phyloP scores from a whole-genome alignment of 768 basidiomycete genomes.

The Mrakia gelida region DNA sequence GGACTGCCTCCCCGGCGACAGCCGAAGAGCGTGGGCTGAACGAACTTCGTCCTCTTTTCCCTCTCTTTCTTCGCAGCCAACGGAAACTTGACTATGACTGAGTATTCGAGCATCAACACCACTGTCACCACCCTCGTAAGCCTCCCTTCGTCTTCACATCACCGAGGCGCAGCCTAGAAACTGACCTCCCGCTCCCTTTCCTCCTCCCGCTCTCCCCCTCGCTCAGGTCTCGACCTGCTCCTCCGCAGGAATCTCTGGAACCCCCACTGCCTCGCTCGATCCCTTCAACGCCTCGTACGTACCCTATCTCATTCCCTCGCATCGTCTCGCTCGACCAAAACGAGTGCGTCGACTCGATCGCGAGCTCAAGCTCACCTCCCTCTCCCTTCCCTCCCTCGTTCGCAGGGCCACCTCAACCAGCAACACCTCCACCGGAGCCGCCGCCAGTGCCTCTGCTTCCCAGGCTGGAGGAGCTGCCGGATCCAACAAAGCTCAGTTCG shows the following conservation, averaged over 20 bases:
- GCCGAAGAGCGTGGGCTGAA: not conserved
- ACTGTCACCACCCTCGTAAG: constrained; percentile 4
- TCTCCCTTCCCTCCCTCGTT: too few relatives aligned
- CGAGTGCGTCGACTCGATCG: not conserved
- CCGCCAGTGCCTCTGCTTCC: not conserved
- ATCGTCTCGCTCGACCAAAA: not conserved
- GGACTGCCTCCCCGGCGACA: not conserved
- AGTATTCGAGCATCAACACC: constrained; percentile 3
- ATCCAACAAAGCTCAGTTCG: not conserved
- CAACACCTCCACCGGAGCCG: not conserved
- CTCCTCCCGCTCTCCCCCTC: not conserved
- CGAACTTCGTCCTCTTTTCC: not conserved
- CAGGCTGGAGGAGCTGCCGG: not conserved
- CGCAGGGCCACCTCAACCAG: not conserved
- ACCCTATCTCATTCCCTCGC: not conserved
- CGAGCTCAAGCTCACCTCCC: too few relatives aligned
- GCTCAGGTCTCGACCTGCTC: not conserved
- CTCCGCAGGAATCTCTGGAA: not conserved
- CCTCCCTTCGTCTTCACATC: too few relatives aligned
- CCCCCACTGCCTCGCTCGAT: not conserved
- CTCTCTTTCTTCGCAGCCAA: not conserved
- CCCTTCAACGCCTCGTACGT: not conserved
- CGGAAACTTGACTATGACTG: not conserved
- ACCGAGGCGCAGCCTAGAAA: not conserved
- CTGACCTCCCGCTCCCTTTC: not conserved